Conservation (phyloP, 2,329 filamentous ascomycete genomes). For the Thermothelomyces thermophilus region DNA sequence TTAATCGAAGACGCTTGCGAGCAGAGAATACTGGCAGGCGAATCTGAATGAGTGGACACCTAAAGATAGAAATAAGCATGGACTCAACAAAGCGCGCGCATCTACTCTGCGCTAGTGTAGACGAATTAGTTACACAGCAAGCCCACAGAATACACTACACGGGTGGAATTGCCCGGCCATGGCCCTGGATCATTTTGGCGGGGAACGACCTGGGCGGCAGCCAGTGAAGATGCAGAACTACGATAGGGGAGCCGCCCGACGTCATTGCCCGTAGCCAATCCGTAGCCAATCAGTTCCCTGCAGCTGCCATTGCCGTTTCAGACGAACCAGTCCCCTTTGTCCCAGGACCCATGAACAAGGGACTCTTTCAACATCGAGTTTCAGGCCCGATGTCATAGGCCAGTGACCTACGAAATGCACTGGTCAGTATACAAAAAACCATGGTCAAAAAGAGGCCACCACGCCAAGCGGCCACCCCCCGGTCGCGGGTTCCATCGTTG, state of each 20-base stretch:
- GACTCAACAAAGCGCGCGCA: too few relatives aligned
- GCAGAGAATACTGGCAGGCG: too few relatives aligned
- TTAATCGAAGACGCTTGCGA: too few relatives aligned
- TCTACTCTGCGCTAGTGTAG: too few relatives aligned
- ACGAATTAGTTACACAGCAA: too few relatives aligned
- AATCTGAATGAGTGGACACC: too few relatives aligned
- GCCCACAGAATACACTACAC: too few relatives aligned
- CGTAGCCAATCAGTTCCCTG: not conserved
- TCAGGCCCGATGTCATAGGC: slow-evolving; percentile 5
- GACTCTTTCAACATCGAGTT: slow-evolving; percentile 2
- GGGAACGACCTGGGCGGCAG: not conserved
- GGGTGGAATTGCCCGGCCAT: too few relatives aligned
- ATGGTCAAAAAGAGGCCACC: not conserved
- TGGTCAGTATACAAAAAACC: not conserved
- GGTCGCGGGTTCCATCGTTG: too few relatives aligned
- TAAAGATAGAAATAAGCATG: too few relatives aligned
- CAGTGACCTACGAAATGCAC: slow-evolving; percentile 12
- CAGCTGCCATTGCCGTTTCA: slow-evolving; percentile 3
- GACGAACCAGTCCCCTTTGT: slow-evolving; percentile 11
- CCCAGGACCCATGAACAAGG: not conserved
- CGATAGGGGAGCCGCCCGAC: slow-evolving; percentile 12
- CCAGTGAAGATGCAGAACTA: slow-evolving; percentile 1
- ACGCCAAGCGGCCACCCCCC: not conserved
- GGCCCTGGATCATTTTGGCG: not conserved
- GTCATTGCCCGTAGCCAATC: slow-evolving; percentile 6